Base-by-base conservation (phyloP, 2,329 filamentous ascomycete genomes). In the Orbilia oligospora region DNA sequence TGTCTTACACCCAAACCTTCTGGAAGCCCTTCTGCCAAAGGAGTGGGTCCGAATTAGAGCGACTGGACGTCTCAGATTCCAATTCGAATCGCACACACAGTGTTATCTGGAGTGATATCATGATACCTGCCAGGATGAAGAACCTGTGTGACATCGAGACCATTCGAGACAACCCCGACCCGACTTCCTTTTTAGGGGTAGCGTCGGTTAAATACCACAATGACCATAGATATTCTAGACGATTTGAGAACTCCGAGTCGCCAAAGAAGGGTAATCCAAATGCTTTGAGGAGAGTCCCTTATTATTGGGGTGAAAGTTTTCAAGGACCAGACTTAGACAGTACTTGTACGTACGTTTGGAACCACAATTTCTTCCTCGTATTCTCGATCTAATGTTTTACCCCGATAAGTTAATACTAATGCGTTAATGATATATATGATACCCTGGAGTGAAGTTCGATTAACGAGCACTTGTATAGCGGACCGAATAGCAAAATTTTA, bases 121-220 rank as follows among this genome's bases (percentile, higher is more conserved):
- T 73, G 70, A 73, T 36, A 46, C 58, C 38, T n/a, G n/a, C 30
- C 27, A 22, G 12, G n/a, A 22, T 58, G 30, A 66, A 72, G 65
- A 73, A n/a, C n/a, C 14, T 61, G 70, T 73, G 30, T 67, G 63
- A 61, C 63, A 20, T 36, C 55, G 67, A 71, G 67, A 71, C 67
- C 10, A 63, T 51, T 65, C 38, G 46, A 72, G 58, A 72, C 69
- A 38, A 10, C 33, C 9, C 20, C n/a, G n/a, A 12, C 30, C 53
- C 10, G 18, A 22, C 46, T 71, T 49, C 68, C 56, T 36, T 12
- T 55, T 71, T 65, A 6, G 68, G 68, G 2, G 41, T 64, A 71
- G 44, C 33, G 56, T 48, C 14, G 44, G 33, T 27, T 53, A 53
- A 12, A 9, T 44, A 30, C 24, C 14, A 65, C 33, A 36, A 51